Percentiles rank a stretch among this genome's conserved stretches.
These are phyloP conservation scores for Closterium sp. DNA, from an alignment of 139 green algal species.

Conservation along the genomic window DNA sequence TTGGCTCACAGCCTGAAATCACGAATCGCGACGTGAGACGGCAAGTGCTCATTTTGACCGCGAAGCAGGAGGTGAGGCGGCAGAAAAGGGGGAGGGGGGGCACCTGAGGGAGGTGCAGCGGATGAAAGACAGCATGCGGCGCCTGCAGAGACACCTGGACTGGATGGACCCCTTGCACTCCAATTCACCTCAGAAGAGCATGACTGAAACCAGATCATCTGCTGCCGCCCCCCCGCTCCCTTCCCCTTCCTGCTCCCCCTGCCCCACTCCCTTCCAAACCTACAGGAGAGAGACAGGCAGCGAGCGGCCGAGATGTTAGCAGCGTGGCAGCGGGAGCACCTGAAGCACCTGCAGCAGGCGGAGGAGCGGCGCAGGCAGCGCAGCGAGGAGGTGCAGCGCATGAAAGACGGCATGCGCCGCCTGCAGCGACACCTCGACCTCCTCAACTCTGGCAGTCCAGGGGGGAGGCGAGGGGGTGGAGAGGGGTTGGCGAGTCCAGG, in stretches of 20 bases:
- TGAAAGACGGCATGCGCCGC: conserved; percentile 33
- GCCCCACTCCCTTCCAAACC: too few species aligned
- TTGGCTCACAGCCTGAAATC: too few species aligned
- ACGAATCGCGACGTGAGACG: too few species aligned
- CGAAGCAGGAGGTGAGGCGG: too few species aligned
- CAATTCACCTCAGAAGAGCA: too few species aligned
- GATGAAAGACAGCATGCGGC: conserved; percentile 33
- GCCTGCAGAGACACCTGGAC: conserved; percentile 14
- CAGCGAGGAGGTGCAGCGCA: conserved; percentile 21
- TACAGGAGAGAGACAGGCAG: conserved; percentile 4
- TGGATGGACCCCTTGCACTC: conserved; percentile 3
- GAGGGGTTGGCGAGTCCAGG: not conserved
- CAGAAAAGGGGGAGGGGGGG: too few species aligned
- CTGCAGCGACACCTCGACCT: conserved; percentile 15
- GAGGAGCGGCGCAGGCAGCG: conserved; percentile 31
- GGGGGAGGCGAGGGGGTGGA: too few species aligned
- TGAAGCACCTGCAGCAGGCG: conserved; percentile 19
- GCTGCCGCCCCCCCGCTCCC: too few species aligned
- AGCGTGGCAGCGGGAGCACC: conserved; percentile 31
- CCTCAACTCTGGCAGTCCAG: not conserved
- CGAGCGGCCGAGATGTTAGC: not conserved
- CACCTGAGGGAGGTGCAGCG: not conserved
- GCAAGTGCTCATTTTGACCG: too few species aligned
- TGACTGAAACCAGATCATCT: too few species aligned
- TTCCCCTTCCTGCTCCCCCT: too few species aligned